Evolutionary conservation across 2,329 filamentous ascomycete species (phyloP), one percentile per base, ranked within the genome.

Genomic region (Paracorniculantispora psalliotae): DNA sequence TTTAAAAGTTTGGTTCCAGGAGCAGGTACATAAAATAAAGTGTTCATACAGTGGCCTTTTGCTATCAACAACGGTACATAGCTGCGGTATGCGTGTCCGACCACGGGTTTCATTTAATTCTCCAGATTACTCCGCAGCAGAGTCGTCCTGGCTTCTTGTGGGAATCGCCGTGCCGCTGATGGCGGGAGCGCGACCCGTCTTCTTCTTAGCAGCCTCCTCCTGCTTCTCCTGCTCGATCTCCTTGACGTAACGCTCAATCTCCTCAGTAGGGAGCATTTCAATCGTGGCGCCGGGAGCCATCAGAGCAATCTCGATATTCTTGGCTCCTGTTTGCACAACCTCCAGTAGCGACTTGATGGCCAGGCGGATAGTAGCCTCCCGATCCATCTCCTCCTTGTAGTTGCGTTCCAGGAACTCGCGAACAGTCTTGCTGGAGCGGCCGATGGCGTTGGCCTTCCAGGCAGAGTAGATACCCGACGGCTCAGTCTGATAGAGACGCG

Each of bases 381-480:
- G 87, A 73, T 97, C 90, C 92, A 99, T 96, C 63, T 91, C 90
- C 69, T 96, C 91, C 81, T 96, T 96, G 84, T 99, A 96, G 79
- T 99, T 97, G 73, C 96, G 88, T 79, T 99, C 94, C 66, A 99
- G 85, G 77, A 99, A 99, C 74, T 99, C 94, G 70, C 94, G 90
- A 60, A 99, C 94, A 10, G 94, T 99, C 84, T 99, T 99, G 84
- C 91, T 96, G 56, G 93, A 97, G 71, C 94, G 89, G 60, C 94
- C 94, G 71, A 99, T 99, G 60, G 94, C 94, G 72, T 99, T 99
- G 69, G 94, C 96, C 83, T 99, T 97, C 94, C 94, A 99, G 74
- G 94, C 94, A 60, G 92, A 97, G 82, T 97, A 99, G 75, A 99
- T 99, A 61, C 96, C 94, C 63, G 92, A 96, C n/a, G 96, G 94